Evolutionary conservation across 2,329 filamentous ascomycete genomes (phyloP), one percentile per base, ranked within the genome.

Genomic region (Graphilbum ipis-grandicollis): DNA sequence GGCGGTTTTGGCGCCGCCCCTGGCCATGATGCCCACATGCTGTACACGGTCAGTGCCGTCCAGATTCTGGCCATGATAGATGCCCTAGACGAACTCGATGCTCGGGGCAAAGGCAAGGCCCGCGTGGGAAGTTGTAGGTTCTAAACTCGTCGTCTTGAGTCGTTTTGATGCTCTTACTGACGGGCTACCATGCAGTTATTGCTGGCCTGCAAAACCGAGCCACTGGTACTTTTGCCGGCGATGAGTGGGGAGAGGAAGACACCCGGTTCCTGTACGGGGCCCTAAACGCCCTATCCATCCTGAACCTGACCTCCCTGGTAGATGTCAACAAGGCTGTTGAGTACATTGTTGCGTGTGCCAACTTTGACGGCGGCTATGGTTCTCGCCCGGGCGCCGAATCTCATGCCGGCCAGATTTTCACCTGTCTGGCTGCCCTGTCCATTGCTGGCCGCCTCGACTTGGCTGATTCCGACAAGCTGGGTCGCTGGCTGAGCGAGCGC

Each of bases 221-320:
- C 38, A 83, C 79, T 4, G 90, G 90, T 41, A 90, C 82, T 0
- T 96, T 98, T 56, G 74, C 79, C 38, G 90, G 90, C 35, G 90
- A 98, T 51, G 79, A 93, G 56, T 98, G 86, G 86, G 90, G 90
- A 23, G 90, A 98, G 56, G 78, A 80, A 44, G 90, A 98, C 56
- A 96, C 90, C 0, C 75, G 90, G 19, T 98, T 98, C 52, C 66
- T 98, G 10, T 96, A 93, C 52, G 80, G 79, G 26, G 85, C 84
- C 8, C 65, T 98, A 39, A 93, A 92, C 53, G 83, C 84, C 1
- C 65, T 98, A 14, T 94, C 88, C 1, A 70, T 98, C 9, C 66
- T 98, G 15, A 71, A 71, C 6, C 65, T 86, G 26, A 59, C 92
- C 34, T 59, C 76, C 33, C 55, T 86, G 3, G 71, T 93, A 43